These are phyloP conservation scores for Datisca glomerata DNA, from an alignment of 306 rosid species.

Conservation along the genomic window DNA sequence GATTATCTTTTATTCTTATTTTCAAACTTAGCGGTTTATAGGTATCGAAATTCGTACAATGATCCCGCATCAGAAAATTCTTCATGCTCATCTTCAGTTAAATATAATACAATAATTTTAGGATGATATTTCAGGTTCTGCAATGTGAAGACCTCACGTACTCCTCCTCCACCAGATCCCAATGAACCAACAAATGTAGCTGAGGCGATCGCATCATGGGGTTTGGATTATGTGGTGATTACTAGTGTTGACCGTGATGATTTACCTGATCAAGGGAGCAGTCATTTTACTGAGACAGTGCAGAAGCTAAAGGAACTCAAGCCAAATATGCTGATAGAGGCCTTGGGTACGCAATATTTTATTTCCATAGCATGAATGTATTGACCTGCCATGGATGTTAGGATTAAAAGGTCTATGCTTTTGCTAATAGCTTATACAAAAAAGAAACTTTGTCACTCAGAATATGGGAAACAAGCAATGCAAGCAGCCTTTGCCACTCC, in stretches of 20 bases:
- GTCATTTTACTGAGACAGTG: conserved; percentile 91
- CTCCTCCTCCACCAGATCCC: conserved; percentile 96
- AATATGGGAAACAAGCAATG: too few species aligned
- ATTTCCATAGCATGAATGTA: too few species aligned
- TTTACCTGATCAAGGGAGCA: conserved; percentile 93
- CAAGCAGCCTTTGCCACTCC: too few species aligned
- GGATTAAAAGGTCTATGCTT: too few species aligned
- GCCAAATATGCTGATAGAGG: conserved; percentile 90
- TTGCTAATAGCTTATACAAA: too few species aligned
- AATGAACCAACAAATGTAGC: conserved; percentile 95
- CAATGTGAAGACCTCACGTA: conserved; percentile 90
- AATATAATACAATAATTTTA: too few species aligned
- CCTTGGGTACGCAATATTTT: conserved; percentile 85
- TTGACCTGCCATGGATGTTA: too few species aligned
- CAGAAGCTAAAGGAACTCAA: conserved; percentile 71
- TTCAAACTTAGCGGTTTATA: too few species aligned
- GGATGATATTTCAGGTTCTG: conserved; percentile 85
- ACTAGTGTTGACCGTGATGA: conserved; percentile 98
- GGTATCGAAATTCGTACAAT: too few species aligned
- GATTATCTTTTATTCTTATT: too few species aligned
- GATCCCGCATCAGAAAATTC: neutral
- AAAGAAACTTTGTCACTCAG: too few species aligned
- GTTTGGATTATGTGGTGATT: conserved; percentile 95
- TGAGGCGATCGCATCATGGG: conserved; percentile 98
- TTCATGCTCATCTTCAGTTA: too few species aligned